Evolutionary conservation across 148 eudicot genomes (phyloP).

Genomic region (Silene latifolia): DNA sequence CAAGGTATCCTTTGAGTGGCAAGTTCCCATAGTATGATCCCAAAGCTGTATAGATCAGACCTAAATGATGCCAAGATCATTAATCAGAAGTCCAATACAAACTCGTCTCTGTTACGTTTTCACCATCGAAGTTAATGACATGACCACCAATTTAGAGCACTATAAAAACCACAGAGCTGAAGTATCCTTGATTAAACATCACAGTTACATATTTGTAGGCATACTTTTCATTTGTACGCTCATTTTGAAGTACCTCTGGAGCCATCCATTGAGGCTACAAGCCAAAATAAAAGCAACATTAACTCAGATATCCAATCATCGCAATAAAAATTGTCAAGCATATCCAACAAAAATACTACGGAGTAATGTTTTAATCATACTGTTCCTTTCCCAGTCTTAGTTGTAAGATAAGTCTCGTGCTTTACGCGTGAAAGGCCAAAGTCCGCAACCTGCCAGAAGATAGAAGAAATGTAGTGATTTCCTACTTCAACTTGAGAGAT

Average conservation of each 20-base stretch:
- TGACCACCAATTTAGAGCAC: neutral
- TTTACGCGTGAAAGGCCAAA: slow-evolving; percentile 96
- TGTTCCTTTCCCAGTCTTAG: slow-evolving; percentile 96
- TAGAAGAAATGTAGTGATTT: neutral
- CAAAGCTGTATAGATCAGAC: slow-evolving; percentile 92
- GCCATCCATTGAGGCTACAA: slow-evolving; percentile 99
- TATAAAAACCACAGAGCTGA: neutral
- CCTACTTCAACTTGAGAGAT: neutral
- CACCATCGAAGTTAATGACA: neutral
- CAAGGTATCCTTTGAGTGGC: slow-evolving; percentile 89
- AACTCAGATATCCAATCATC: neutral
- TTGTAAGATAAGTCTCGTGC: slow-evolving; percentile 69
- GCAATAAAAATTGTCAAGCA: neutral
- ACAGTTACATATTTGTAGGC: slow-evolving; percentile 23
- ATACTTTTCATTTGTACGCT: slow-evolving; percentile 85
- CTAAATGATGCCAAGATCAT: slow-evolving; percentile 35
- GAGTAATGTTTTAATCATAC: slow-evolving; percentile 34
- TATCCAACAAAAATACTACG: slow-evolving; percentile 3
- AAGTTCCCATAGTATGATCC: slow-evolving; percentile 94
- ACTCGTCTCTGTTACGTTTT: neutral
- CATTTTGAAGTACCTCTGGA: slow-evolving; percentile 94
- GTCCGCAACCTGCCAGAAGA: slow-evolving; percentile 74
- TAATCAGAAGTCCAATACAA: no score
- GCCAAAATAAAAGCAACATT: neutral
- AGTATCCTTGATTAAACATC: slow-evolving; percentile 14